These are phyloP conservation scores for rapeseed (Brassica napus) DNA, from an alignment of 345 rosid genomes.

Conservation along the genomic window DNA sequence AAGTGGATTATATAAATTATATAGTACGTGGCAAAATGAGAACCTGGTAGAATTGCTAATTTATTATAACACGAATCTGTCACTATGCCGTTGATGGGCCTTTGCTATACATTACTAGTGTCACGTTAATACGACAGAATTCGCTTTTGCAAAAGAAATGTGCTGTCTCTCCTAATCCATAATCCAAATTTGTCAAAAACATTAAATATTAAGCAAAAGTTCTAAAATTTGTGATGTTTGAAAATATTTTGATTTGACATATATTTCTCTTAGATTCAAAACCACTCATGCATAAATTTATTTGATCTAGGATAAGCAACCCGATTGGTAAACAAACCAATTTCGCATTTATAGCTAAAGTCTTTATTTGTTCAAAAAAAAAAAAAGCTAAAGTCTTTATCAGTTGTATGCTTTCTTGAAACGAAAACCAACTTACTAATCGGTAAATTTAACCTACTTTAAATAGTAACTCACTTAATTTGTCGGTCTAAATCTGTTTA, in stretches of 20 bases:
- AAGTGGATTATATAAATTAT: background rate
- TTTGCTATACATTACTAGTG: background rate
- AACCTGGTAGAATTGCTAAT: background rate
- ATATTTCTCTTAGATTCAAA: background rate
- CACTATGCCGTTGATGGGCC: constrained; percentile 6
- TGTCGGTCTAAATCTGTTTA: too few species aligned
- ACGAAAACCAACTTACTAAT: background rate
- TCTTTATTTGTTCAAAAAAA: too few species aligned
- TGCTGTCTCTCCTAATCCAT: constrained; percentile 1
- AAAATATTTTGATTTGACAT: background rate
- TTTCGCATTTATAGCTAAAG: background rate
- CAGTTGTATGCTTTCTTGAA: background rate
- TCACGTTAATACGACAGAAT: constrained; percentile 12
- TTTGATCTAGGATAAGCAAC: too few species aligned
- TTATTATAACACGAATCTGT: background rate
- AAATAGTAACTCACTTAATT: background rate
- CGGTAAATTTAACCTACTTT: background rate
- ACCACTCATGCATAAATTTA: too few species aligned
- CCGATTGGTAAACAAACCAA: too few species aligned
- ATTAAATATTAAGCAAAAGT: background rate
- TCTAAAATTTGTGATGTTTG: background rate
- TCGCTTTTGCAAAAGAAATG: constrained; percentile 14
- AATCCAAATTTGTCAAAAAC: constrained; percentile 11
- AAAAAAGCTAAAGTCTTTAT: too few species aligned
- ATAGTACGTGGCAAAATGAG: constrained; percentile 6